These are phyloP conservation scores for Myxozyma mucilagina DNA, from an alignment of 805 yeast species.

Conservation along the genomic window DNA sequence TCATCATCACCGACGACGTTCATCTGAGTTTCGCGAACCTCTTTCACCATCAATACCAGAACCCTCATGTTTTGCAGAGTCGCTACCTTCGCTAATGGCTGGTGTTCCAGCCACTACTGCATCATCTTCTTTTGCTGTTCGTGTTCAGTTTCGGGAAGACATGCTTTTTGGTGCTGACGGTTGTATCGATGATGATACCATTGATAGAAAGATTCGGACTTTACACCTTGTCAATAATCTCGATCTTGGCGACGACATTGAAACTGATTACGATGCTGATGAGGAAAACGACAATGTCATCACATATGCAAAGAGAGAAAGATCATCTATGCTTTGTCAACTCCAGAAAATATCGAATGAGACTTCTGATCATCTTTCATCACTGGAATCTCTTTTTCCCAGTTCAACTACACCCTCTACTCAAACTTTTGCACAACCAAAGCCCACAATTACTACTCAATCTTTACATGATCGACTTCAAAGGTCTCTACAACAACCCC, in stretches of 20 bases:
- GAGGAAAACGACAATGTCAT: background rate
- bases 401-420: background rate
- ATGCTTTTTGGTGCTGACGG: slow-evolving; percentile 12
- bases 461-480: background rate
- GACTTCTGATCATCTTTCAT: background rate
- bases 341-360: background rate
- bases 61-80: background rate
- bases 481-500: background rate
- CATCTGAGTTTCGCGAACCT: background rate
- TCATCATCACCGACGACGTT: background rate
- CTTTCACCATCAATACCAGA: background rate
- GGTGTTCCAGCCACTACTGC: slow-evolving; percentile 1
- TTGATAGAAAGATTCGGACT: slow-evolving; percentile 1
- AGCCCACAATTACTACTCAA: background rate
- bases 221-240: background rate
- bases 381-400: slow-evolving; percentile 7
- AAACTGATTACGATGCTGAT: slow-evolving; percentile 16
- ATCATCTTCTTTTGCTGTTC: slow-evolving; percentile 1
- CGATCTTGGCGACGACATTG: background rate
- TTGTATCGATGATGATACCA: slow-evolving; percentile 13
- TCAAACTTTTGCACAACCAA: background rate
- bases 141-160: slow-evolving; percentile 15
- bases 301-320: too few species aligned
- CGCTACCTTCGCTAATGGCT: background rate
- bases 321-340: background rate